phyloP scores from a whole-genome alignment of 495 filamentous ascomycete genomes.

The Penicillium ochrochloron region DNA sequence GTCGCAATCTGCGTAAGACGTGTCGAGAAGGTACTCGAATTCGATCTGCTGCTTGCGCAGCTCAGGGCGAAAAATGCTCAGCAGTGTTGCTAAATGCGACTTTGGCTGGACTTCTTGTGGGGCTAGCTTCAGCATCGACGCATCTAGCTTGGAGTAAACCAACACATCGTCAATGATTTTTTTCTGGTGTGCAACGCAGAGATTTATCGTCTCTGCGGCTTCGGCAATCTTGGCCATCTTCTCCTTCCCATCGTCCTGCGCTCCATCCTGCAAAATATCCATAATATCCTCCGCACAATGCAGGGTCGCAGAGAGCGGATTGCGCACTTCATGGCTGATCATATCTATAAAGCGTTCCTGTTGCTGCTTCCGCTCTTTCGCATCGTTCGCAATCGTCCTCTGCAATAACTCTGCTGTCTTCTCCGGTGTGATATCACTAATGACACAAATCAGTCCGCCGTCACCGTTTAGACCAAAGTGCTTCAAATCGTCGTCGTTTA shows the following conservation, averaged over 20 bases:
- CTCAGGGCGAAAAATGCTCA: conserved; percentile 76
- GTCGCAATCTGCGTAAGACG: conserved; percentile 55
- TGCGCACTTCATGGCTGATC: conserved; percentile 86
- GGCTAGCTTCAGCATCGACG: conserved; percentile 68
- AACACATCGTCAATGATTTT: conserved; percentile 81
- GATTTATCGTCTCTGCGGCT: conserved; percentile 73
- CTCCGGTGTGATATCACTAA: conserved; percentile 49
- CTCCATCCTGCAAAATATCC: conserved; percentile 24
- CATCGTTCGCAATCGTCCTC: conserved; percentile 65
- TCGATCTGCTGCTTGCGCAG: conserved; percentile 68
- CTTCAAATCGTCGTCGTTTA: conserved; percentile 15
- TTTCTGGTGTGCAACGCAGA: conserved; percentile 78
- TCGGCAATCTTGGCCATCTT: conserved; percentile 55
- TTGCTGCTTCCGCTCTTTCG: conserved; percentile 66
- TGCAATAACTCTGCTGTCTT: conserved; percentile 54
- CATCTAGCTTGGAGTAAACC: conserved; percentile 83
- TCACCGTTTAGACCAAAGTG: conserved; percentile 13
- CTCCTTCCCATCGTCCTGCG: conserved; percentile 5
- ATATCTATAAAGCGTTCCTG: conserved; percentile 90
- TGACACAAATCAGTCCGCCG: conserved; percentile 31
- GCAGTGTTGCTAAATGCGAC: conserved; percentile 64
- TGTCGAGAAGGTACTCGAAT: conserved; percentile 63
- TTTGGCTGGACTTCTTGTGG: conserved; percentile 70
- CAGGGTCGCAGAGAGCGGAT: conserved; percentile 79
- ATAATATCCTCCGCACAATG: conserved; percentile 81